Conservation (phyloP, 306 rosid species). For the Cucurbita pepo region DNA sequence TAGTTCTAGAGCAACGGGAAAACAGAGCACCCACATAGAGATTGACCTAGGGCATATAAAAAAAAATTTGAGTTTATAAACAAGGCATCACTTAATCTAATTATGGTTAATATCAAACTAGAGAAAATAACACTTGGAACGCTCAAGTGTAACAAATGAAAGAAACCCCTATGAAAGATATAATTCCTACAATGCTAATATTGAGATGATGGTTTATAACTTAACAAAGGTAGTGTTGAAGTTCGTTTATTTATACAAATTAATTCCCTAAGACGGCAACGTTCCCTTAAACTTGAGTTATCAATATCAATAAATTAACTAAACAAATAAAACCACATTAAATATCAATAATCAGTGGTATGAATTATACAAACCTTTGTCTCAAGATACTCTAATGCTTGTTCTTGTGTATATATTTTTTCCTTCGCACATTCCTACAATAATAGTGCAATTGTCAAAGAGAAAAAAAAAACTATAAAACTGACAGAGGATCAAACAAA, state of each 20-base stretch:
- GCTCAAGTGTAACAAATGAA: background rate
- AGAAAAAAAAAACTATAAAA: background rate
- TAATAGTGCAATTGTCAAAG: constrained; percentile 11
- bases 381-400: constrained; percentile 66
- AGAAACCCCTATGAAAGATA: background rate
- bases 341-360: background rate
- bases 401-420: constrained; percentile 40
- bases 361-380: constrained; percentile 26
- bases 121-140: background rate
- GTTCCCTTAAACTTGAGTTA: background rate
- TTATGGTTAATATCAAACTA: background rate
- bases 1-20: background rate
- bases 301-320: background rate
- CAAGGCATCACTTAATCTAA: background rate
- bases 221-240: background rate
- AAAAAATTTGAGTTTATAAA: background rate
- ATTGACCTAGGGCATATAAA: background rate
- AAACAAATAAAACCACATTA: background rate
- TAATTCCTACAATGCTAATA: background rate
- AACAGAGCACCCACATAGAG: background rate
- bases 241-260: background rate
- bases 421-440: constrained; percentile 62
- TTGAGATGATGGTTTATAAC: background rate
- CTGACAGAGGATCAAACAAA: background rate
- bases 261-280: background rate